These are phyloP conservation scores for Ceratocystiopsis sp. DNA, from an alignment of 2,329 filamentous ascomycete species.

Conservation along the genomic window DNA sequence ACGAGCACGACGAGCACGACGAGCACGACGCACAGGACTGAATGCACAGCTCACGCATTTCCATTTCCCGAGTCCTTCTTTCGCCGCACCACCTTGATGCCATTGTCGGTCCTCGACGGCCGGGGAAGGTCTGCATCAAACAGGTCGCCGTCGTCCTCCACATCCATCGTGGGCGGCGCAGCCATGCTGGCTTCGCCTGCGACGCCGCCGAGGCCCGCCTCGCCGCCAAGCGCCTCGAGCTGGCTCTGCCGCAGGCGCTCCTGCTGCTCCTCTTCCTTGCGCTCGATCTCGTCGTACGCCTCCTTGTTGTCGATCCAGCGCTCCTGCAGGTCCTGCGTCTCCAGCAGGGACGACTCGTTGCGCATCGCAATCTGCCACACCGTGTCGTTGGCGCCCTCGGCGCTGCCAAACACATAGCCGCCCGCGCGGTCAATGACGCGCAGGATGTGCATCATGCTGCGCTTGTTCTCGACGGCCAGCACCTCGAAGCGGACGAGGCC, in stretches of 20 bases:
- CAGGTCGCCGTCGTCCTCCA: slow-evolving; percentile 23
- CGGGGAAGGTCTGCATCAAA: slow-evolving; percentile 8
- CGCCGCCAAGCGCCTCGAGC: slow-evolving; percentile 14
- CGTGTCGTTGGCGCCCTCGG: slow-evolving; percentile 84
- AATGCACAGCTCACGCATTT: not conserved
- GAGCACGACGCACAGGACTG: not conserved
- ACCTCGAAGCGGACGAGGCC: slow-evolving; percentile 85
- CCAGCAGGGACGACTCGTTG: slow-evolving; percentile 54
- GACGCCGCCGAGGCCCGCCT: slow-evolving; percentile 17
- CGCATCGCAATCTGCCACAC: slow-evolving; percentile 97
- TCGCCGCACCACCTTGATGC: slow-evolving; percentile 57
- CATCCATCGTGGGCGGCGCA: not conserved
- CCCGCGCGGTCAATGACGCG: slow-evolving; percentile 80
- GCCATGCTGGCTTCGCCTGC: slow-evolving; percentile 18
- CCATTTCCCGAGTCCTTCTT: slow-evolving; percentile 21
- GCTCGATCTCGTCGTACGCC: slow-evolving; percentile 68
- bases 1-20: slow-evolving; percentile 22
- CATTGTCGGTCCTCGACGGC: slow-evolving; percentile 22
- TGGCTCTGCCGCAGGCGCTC: slow-evolving; percentile 28
- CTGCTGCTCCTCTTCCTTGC: slow-evolving; percentile 58
- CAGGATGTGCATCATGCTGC: slow-evolving; percentile 85
- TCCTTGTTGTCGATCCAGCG: slow-evolving; percentile 87
- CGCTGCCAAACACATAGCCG: slow-evolving; percentile 81
- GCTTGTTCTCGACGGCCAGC: slow-evolving; percentile 88
- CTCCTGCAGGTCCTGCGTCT: slow-evolving; percentile 82